Evolutionary conservation across 2,329 filamentous ascomycete genomes (phyloP), one percentile per base, ranked within the genome.

Genomic region (Stachybotrys chartarum): DNA sequence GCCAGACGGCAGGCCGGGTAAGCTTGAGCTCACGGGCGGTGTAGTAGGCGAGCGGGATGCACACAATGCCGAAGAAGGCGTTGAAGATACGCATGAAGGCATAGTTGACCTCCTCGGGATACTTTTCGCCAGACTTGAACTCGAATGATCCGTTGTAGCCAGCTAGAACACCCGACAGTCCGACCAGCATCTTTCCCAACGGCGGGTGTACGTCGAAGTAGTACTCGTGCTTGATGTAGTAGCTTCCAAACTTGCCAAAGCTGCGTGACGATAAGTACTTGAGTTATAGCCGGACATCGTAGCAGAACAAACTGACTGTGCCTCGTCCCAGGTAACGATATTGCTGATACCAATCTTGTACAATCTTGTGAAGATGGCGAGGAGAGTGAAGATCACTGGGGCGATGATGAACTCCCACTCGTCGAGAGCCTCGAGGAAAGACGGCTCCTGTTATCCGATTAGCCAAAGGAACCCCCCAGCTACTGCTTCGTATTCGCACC

Each of bases 11-110:
- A 47, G 91, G 87, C 61, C 88, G 85, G 68, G 85, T 86, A 69
- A 97, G 87, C 69, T 91, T 89, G 65, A 99, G 78, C 73, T 97
- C 92, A 66, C 87, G 89, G 39, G 93, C 93, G 44, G 94, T 99
- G 72, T 84, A 97, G 78, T 97, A 99, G 55, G 94, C 93, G 73
- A 99, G 76, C 17, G 94, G 94, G 50, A 99, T 86, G 68, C 91
- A 97, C 58, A 94, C 79, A 58, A 92, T 93, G 58, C 94, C 94
- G 70, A 97, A 99, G 60, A 91, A 84, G 60, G 93, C 88, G 72
- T 97, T 99, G 83, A 99, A 99, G 58, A 93, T 82, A 64, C 94
- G 90, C 95, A 99, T 99, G 69, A 96, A 96, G 64, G 92, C 95
- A 73, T 96, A 99, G 78, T 99, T 88, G 68, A 99, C 81, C 67